phyloP scores from a whole-genome alignment of 2,329 filamentous ascomycete genomes.

The Camillea tinctor region DNA sequence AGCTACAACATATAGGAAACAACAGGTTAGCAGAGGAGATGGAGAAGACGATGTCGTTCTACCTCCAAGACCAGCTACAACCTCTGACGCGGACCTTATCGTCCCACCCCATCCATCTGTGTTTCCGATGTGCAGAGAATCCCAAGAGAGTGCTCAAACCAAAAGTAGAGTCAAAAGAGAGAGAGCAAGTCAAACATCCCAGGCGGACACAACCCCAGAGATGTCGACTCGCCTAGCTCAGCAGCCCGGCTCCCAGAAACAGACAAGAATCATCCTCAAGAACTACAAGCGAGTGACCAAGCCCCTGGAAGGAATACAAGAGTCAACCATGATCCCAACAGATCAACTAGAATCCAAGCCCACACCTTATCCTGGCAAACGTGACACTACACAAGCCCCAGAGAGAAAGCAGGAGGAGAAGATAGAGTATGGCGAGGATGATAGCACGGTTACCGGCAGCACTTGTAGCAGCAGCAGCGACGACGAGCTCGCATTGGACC shows the following conservation, averaged over 20 bases:
- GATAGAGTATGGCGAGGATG: not conserved
- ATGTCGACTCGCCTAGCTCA: not conserved
- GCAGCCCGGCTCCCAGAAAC: not conserved
- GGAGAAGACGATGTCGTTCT: not conserved
- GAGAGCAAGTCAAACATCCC: too few species aligned
- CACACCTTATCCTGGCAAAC: not conserved
- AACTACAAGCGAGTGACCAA: not conserved
- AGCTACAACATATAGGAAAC: not conserved
- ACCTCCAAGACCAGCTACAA: slow-evolving; percentile 11
- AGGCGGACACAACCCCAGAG: not conserved
- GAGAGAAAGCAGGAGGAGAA: not conserved
- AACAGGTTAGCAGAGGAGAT: not conserved
- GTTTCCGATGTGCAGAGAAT: slow-evolving; percentile 1
- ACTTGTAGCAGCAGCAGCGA: not conserved
- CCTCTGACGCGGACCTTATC: slow-evolving; percentile 2
- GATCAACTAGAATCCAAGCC: not conserved
- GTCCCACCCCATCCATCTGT: not conserved
- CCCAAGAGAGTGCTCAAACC: not conserved
- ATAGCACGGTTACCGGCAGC: not conserved
- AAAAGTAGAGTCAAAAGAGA: too few species aligned
- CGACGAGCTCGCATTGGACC: not conserved
- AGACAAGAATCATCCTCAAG: not conserved
- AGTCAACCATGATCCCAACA: not conserved
- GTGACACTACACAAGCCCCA: not conserved
- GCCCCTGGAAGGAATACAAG: not conserved